phyloP scores from a whole-genome alignment of 139 green algal genomes.

The Nannochloris sp. region DNA sequence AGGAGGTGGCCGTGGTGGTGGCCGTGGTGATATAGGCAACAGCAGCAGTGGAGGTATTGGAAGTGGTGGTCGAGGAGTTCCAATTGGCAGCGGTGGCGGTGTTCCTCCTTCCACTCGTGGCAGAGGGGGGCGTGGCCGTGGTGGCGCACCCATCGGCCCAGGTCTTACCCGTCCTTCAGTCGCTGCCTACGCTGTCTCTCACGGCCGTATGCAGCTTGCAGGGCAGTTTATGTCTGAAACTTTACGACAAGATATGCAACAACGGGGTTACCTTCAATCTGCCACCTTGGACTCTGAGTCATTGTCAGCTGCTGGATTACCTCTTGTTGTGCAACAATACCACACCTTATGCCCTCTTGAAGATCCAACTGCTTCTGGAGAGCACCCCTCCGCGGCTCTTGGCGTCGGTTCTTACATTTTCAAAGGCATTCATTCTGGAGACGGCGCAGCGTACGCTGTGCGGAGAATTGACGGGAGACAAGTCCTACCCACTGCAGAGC shows the following conservation, averaged over 20 bases:
- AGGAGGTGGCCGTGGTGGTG: background rate
- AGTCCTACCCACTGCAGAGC: constrained; percentile 57
- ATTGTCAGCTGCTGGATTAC: constrained; percentile 38
- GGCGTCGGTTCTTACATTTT: constrained; percentile 41
- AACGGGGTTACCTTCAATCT: constrained; percentile 37
- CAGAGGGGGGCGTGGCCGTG: constrained; percentile 3
- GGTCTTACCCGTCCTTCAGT: constrained; percentile 5
- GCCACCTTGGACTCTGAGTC: constrained; percentile 27
- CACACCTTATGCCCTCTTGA: constrained; percentile 69
- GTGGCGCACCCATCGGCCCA: background rate
- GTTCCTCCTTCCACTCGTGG: background rate
- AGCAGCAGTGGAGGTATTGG: background rate
- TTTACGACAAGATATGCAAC: constrained; percentile 65
- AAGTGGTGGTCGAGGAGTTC: background rate
- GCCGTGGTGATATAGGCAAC: background rate
- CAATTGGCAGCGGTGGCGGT: background rate
- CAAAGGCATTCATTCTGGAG: constrained; percentile 58
- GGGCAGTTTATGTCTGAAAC: constrained; percentile 53
- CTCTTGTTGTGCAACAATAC: constrained; percentile 55
- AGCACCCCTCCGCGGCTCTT: constrained; percentile 9
- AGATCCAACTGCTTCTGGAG: constrained; percentile 4
- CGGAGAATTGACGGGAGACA: constrained; percentile 65
- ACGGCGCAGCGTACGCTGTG: constrained; percentile 67
- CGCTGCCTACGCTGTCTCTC: constrained; percentile 4
- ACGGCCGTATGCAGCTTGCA: constrained; percentile 33